Evolutionary conservation across 1,284 basidiomycete species (phyloP), one percentile per base, ranked within the genome.

Genomic region (Sphagnurus paluster): DNA sequence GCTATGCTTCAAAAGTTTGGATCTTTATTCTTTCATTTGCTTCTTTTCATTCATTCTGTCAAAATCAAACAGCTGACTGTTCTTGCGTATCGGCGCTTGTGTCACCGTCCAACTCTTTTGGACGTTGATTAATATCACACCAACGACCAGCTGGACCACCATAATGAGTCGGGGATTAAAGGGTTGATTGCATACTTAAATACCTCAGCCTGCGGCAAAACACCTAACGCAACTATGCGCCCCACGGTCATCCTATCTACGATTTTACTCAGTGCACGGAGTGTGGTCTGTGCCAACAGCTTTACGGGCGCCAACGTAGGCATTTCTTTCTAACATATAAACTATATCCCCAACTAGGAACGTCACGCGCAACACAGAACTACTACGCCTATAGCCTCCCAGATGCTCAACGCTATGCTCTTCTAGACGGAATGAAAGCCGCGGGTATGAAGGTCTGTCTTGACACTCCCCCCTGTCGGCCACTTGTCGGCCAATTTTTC

Each of bases 361-460:
- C n/a, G n/a, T 41, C 2, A 32, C 30, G 7, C 8, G 26, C 3
- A 19, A 24, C 40, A 2, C 34, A 58, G 55, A 62, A 60, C 44
- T 58, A 57, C 34, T 62, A 56, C 39, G 44, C 45, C 17, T 59
- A 51, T 30, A 46, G 49, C 7, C 57, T 60, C 17, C 57, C 58
- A 9, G 41, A 53, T 4, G 39, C 52, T 8, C 58, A 60, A 32
- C 39, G 58, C n/a, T 24, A 53, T 35, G 51, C 56, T 26, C 21
- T 56, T 34, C 36, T 60, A 8, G 46, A 56, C 33, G 57, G 48
- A 1, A 62, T 62, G 60, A 47, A 60, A 28, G 53, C 54, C 5
- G 58, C 56, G 2, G 55, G 56, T 1, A 59, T 61, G 59, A 61
- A 59, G 39, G 57, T 56, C 16, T 9, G 24, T 26, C 5, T 14